Base-by-base conservation (phyloP, 2,329 filamentous ascomycete species). In the Xylariales sp. region DNA sequence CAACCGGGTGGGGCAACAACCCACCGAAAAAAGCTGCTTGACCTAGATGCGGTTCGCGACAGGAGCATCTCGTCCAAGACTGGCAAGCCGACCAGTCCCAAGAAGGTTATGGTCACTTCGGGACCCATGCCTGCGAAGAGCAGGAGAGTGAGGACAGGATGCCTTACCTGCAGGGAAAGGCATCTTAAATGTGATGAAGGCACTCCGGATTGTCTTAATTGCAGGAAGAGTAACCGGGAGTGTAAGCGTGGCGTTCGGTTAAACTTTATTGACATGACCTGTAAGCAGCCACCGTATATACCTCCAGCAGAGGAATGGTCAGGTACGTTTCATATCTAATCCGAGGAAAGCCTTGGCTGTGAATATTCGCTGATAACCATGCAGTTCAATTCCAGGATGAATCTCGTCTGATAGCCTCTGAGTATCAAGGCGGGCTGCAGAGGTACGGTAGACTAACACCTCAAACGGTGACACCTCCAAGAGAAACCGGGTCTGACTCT, bases 151-250 rank as follows among this genome's bases (percentile, higher is more conserved):
- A 81, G 91, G 32, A 96, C 90, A 4, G 90, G 90, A 25, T 96
- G 90, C 59, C 66, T 95, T 48, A 96, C 90, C 3, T 96, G 90
- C 61, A 76, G 90, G 49, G 86, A 95, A 60, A 73, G 89, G 32
- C 90, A 95, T 67, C 69, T 95, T 36, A 95, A 95, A 61, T 95
- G 90, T 60, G 90, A 95, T 55, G 88, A 95, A 60, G 82, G 72
- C 5, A 52, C 63, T 4, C 76, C 74, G 5, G 66, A 72, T 23
- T 80, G 76, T 46, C 70, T 85, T 52, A 96, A 96, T 54, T 96
- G 91, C 63, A 78, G 80, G 42, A 96, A 95, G 64, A 93, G 90
- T 37, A 90, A 81, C 53, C 74, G 91, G 35, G 70, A 82, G 40
- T 97, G 91, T 68, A 89, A 90, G 58, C 79, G 89, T 50, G 91